These are phyloP conservation scores for Ambispora gerdemannii DNA, from an alignment of 192 early-diverging fungal species.

Conservation along the genomic window DNA sequence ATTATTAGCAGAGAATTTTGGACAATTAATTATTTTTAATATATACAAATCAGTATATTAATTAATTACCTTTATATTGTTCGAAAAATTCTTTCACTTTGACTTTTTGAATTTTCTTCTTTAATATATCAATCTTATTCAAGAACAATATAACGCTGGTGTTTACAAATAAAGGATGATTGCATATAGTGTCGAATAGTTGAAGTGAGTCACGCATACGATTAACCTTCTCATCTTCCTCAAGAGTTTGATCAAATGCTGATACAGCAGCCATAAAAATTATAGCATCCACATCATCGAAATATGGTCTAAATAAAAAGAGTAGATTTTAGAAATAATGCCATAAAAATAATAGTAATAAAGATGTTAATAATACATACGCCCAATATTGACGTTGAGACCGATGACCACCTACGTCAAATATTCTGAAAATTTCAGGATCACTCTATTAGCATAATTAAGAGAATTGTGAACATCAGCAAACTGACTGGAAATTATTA, in stretches of 20 bases:
- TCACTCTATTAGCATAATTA: slow-evolving; percentile 10
- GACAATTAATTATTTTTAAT: too few species aligned
- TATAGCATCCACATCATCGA: slow-evolving; percentile 67
- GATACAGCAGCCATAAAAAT: slow-evolving; percentile 68
- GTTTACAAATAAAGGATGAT: slow-evolving; percentile 47
- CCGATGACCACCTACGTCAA: slow-evolving; percentile 72
- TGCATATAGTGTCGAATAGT: slow-evolving; percentile 44
- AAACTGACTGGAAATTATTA: background rate
- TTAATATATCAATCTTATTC: slow-evolving; percentile 66
- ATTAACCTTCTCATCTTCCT: slow-evolving; percentile 62
- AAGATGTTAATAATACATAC: slow-evolving; percentile 34
- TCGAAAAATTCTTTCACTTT: slow-evolving; percentile 54
- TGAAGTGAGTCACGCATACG: slow-evolving; percentile 45
- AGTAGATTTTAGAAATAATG: background rate
- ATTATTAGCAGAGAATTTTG: too few species aligned
- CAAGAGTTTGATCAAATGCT: slow-evolving; percentile 60
- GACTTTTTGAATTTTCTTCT: slow-evolving; percentile 46
- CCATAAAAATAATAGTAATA: background rate
- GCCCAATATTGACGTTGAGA: slow-evolving; percentile 64
- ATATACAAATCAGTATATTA: background rate
- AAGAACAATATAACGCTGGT: slow-evolving; percentile 62
- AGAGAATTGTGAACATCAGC: background rate
- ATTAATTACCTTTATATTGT: slow-evolving; percentile 49
- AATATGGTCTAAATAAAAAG: slow-evolving; percentile 48
- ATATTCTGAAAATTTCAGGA: slow-evolving; percentile 47